Conservation (phyloP, 2,329 filamentous ascomycete genomes). For the Pseudocercospora vitis region DNA sequence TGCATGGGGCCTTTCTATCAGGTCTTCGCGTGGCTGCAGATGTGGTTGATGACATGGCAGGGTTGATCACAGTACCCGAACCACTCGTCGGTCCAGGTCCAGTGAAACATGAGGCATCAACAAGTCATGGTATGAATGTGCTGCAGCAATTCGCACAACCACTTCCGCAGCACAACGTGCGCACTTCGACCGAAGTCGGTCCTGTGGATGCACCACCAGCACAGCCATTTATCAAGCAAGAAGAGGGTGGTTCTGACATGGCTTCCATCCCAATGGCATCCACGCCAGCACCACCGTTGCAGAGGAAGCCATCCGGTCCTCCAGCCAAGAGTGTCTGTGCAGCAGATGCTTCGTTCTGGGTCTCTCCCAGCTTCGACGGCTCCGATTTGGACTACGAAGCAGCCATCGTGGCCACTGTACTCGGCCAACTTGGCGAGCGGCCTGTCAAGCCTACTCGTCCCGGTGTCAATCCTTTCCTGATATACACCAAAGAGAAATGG, state of each 20-base stretch:
- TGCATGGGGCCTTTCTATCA: conserved; percentile 93
- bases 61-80: conserved; percentile 72
- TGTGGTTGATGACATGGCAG: conserved; percentile 75
- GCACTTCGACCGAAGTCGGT: neutral
- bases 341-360: conserved; percentile 37
- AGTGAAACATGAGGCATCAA: conserved; percentile 45
- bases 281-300: conserved; percentile 6
- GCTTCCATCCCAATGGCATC: conserved; percentile 5
- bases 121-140: conserved; percentile 8
- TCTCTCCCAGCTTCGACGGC: conserved; percentile 29
- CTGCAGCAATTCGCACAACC: neutral
- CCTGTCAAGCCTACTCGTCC: conserved; percentile 71
- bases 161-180: neutral
- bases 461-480: conserved; percentile 79
- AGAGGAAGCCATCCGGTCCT: conserved; percentile 24
- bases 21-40: conserved; percentile 87
- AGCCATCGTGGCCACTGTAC: conserved; percentile 57
- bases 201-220: neutral
- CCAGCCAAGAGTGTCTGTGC: conserved; percentile 36
- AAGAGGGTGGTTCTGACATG: conserved; percentile 16
- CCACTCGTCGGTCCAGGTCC: conserved; percentile 66
- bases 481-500: conserved; percentile 80
- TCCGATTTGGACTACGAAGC: conserved; percentile 56
- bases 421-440: conserved; percentile 68
- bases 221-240: conserved; percentile 32